A percentile compares a stretch with the other conserved stretches of the same genome.
These are phyloP conservation scores for Globomyces sp. DNA, from an alignment of 371 early-diverging fungal species.

Conservation along the genomic window DNA sequence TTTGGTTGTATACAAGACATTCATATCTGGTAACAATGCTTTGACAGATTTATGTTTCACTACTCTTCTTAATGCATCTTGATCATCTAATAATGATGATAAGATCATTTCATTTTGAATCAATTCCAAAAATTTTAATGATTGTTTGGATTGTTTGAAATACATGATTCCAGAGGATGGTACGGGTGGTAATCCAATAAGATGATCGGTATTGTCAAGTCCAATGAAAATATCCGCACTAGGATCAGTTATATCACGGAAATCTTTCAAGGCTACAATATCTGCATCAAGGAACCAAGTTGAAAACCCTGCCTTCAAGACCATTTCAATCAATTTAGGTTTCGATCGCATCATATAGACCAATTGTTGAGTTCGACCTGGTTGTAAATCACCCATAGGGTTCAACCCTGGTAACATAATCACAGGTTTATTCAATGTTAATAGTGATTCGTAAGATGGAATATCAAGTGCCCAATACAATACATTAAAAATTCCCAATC, in stretches of 20 bases:
- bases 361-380: neutral
- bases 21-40: neutral
- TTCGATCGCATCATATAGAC: constrained; percentile 19
- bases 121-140: constrained; percentile 6
- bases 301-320: constrained; percentile 22
- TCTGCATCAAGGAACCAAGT: constrained; percentile 24
- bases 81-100: constrained; percentile 16
- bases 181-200: neutral
- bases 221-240: constrained; percentile 14
- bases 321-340: constrained; percentile 16
- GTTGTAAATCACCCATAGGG: neutral
- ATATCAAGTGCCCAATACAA: constrained; percentile 21
- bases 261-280: constrained; percentile 21
- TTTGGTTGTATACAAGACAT: neutral
- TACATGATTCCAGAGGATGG: constrained; percentile 22
- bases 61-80: constrained; percentile 21
- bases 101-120: constrained; percentile 12
- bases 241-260: constrained; percentile 11
- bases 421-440: constrained; percentile 3
- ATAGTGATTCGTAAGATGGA: constrained; percentile 15
- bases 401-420: constrained; percentile 19
- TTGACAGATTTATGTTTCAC: neutral
- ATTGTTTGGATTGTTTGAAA: neutral
- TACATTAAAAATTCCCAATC: constrained; percentile 11
- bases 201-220: constrained; percentile 7